These are phyloP conservation scores for Apiotrichum gracile DNA, from an alignment of 1,284 basidiomycete species.

Conservation along the genomic window DNA sequence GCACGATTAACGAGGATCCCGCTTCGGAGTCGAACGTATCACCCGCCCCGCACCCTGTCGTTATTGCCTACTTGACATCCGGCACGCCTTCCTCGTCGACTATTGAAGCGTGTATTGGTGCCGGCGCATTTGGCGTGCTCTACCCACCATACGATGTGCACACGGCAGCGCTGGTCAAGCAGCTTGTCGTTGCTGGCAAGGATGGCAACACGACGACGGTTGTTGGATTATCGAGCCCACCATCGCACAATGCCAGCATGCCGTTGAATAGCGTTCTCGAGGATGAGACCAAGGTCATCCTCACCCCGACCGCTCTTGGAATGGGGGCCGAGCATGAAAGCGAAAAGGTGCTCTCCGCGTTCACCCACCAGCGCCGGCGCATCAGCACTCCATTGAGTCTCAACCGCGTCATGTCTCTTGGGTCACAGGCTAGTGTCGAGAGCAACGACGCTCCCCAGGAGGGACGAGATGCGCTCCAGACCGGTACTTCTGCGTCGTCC, in stretches of 20 bases:
- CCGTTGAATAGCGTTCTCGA: constrained; percentile 7
- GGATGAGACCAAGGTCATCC: constrained; percentile 24
- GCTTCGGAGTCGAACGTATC: constrained; percentile 28
- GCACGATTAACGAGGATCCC: constrained; percentile 36
- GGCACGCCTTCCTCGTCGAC: constrained; percentile 30
- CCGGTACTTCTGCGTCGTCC: neutral
- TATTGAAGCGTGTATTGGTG: constrained; percentile 32
- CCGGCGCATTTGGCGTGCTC: constrained; percentile 41
- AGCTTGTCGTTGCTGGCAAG: constrained; percentile 30
- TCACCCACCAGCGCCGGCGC: constrained; percentile 1
- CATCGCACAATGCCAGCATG: neutral
- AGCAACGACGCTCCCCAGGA: neutral
- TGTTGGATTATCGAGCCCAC: constrained; percentile 11
- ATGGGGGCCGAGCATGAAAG: constrained; percentile 38
- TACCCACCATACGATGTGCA: constrained; percentile 39
- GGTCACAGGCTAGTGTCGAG: neutral
- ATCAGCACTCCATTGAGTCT: constrained; percentile 8
- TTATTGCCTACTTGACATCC: constrained; percentile 44
- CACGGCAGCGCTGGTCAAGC: constrained; percentile 23
- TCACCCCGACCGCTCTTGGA: constrained; percentile 37
- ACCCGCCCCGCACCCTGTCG: constrained; percentile 19
- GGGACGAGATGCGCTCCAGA: neutral
- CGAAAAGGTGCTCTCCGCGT: constrained; percentile 28
- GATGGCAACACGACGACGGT: constrained; percentile 10
- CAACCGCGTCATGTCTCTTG: constrained; percentile 2